Conservation (phyloP, 2,329 filamentous ascomycete species). For the Ceratocystiopsis brevicomis region DNA sequence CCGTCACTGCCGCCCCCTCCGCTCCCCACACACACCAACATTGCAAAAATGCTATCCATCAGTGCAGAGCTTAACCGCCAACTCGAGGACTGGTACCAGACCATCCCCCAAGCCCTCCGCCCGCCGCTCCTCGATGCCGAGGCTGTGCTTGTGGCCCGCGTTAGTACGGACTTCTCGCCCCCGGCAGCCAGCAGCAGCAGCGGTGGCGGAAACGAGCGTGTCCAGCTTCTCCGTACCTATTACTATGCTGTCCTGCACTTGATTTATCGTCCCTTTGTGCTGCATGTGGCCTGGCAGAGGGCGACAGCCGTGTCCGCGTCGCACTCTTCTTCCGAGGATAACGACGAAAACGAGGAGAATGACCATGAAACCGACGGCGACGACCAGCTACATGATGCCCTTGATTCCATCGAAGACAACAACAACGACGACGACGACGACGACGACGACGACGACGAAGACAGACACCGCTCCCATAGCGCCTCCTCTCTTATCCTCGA, state of each 20-base stretch:
- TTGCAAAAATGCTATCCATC: slow-evolving; percentile 15
- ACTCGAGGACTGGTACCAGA: slow-evolving; percentile 20
- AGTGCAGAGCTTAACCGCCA: slow-evolving; percentile 20
- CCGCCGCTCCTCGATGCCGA: slow-evolving; percentile 30
- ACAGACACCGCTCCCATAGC: not conserved
- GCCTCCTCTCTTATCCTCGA: slow-evolving; percentile 14
- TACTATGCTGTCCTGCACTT: slow-evolving; percentile 55
- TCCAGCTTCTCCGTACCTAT: slow-evolving; percentile 49
- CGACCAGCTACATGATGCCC: too few relatives aligned
- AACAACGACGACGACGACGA: too few relatives aligned
- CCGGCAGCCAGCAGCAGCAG: too few relatives aligned
- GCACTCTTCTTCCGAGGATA: not conserved
- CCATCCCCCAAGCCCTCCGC: slow-evolving; percentile 18
- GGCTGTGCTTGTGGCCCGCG: too few relatives aligned
- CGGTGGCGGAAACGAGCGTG: slow-evolving; percentile 28
- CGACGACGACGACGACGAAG: too few relatives aligned
- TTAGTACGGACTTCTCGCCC: too few relatives aligned
- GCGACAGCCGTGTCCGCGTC: not conserved
- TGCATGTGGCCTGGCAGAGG: slow-evolving; percentile 11
- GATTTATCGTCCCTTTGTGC: slow-evolving; percentile 43
- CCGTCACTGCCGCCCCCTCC: too few relatives aligned
- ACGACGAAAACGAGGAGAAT: too few relatives aligned
- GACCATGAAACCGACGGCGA: too few relatives aligned
- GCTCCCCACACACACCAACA: slow-evolving; percentile 6
- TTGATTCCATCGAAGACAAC: too few relatives aligned